These are phyloP conservation scores for Populus pruinosa DNA, from an alignment of 345 rosid species.

Conservation along the genomic window DNA sequence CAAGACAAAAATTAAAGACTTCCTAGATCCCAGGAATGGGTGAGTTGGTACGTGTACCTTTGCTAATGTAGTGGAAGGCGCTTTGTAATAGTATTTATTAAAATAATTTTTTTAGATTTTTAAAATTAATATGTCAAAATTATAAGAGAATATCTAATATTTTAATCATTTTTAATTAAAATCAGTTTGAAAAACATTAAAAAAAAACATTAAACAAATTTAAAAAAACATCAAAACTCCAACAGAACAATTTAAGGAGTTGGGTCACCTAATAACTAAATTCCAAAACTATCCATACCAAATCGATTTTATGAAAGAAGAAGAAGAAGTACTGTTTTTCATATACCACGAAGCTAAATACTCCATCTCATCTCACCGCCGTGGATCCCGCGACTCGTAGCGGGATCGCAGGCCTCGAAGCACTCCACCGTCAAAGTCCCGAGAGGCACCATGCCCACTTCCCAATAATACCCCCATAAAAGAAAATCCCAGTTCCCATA, in stretches of 20 bases:
- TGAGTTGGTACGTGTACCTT: conserved; percentile 6
- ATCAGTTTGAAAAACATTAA: no score
- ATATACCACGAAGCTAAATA: neutral
- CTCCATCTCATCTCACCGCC: conserved; percentile 36
- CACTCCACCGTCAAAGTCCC: conserved; percentile 9
- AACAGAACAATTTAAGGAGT: neutral
- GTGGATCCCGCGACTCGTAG: conserved; percentile 42
- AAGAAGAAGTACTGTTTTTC: neutral
- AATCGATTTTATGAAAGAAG: neutral
- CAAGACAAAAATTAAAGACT: conserved; percentile 4
- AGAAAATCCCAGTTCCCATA: conserved; percentile 9
- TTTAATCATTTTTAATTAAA: no score
- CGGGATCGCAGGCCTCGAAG: conserved; percentile 37
- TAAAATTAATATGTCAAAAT: no score
- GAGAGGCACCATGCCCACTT: conserved; percentile 19
- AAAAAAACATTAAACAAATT: neutral
- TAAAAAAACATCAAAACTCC: neutral
- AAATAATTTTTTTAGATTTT: no score
- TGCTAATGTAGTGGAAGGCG: no score
- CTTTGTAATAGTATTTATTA: no score
- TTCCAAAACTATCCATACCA: conserved; percentile 4
- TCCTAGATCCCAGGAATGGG: neutral
- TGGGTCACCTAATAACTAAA: neutral
- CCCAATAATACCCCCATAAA: conserved; percentile 40
- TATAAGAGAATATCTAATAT: no score